Evolutionary conservation across 2,329 filamentous ascomycete species (phyloP).

Genomic region (Verticillium klebahnii): DNA sequence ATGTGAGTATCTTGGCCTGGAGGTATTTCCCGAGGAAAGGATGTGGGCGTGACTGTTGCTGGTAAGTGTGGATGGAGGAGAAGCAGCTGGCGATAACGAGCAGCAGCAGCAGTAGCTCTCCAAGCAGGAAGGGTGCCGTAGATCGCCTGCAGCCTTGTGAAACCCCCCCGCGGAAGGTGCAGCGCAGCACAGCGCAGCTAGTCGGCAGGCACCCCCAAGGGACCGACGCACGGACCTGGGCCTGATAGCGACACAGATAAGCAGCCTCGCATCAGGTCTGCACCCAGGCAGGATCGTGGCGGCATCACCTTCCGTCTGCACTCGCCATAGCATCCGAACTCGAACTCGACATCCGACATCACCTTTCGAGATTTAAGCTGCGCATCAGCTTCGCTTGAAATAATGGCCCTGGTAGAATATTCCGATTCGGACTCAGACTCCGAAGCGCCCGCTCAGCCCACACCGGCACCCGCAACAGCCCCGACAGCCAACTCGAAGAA

Average conservation of each 20-base stretch:
- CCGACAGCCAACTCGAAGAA: conserved; percentile 37
- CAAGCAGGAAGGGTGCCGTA: neutral
- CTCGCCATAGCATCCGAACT: neutral
- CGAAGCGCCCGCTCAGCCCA: conserved; percentile 21
- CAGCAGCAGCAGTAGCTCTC: neutral
- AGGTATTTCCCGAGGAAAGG: neutral
- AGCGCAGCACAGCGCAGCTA: neutral
- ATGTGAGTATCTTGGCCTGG: neutral
- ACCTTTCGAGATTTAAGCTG: neutral
- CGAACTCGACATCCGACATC: neutral
- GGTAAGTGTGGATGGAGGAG: neutral
- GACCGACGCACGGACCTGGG: neutral
- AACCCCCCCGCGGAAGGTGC: conserved; percentile 4
- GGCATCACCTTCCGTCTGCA: neutral
- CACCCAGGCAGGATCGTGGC: neutral
- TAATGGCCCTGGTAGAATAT: conserved; percentile 77
- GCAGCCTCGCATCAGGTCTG: neutral
- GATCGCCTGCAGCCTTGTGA: conserved; percentile 12
- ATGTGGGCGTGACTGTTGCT: neutral
- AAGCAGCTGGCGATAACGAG: neutral
- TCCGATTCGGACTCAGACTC: conserved; percentile 70
- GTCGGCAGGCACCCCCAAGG: neutral
- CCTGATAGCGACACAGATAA: neutral
- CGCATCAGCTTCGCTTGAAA: conserved; percentile 5
- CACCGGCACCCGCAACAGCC: conserved; percentile 21